phyloP scores from a whole-genome alignment of 1,284 basidiomycete species.

The Ustilago hordei region DNA sequence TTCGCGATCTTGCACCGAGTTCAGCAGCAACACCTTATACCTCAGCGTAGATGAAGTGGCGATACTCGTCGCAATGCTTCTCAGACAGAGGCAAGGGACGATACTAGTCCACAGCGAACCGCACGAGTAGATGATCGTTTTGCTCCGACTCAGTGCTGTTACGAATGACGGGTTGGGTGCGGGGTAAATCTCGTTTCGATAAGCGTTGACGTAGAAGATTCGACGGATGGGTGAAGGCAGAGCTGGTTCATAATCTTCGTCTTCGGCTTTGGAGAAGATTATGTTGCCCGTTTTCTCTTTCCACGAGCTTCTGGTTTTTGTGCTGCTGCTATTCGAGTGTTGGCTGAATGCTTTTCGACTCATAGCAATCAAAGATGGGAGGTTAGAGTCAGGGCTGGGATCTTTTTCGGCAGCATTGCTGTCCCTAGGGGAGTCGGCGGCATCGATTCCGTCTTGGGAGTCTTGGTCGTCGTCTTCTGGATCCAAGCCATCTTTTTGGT shows the following conservation, averaged over 20 bases:
- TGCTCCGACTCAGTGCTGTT: constrained; percentile 75
- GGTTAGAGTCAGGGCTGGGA: neutral
- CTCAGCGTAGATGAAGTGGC: constrained; percentile 79
- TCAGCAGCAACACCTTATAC: constrained; percentile 88
- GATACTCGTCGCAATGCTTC: constrained; percentile 83
- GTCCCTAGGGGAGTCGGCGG: constrained; percentile 25
- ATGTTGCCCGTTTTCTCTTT: constrained; percentile 74
- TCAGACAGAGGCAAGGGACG: constrained; percentile 87
- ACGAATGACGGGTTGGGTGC: constrained; percentile 86
- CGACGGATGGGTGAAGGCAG: constrained; percentile 70
- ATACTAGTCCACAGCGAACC: constrained; percentile 91
- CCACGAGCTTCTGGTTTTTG: constrained; percentile 1
- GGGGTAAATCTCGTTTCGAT: constrained; percentile 81
- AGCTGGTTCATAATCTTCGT: constrained; percentile 70
- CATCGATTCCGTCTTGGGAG: constrained; percentile 40
- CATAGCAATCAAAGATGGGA: neutral
- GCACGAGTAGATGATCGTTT: constrained; percentile 85
- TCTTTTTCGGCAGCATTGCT: constrained; percentile 29
- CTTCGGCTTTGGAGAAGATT: constrained; percentile 75
- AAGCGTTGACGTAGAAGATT: constrained; percentile 88
- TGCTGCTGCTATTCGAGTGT: neutral
- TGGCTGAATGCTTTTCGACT: neutral
- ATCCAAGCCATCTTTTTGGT: constrained; percentile 57
- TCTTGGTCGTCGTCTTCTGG: constrained; percentile 55
- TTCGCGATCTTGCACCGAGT: constrained; percentile 89